A percentile compares a stretch with the other conserved stretches of the same genome.
Conservation (phyloP, 495 filamentous ascomycete species). For the Bathelium albidoporum region DNA sequence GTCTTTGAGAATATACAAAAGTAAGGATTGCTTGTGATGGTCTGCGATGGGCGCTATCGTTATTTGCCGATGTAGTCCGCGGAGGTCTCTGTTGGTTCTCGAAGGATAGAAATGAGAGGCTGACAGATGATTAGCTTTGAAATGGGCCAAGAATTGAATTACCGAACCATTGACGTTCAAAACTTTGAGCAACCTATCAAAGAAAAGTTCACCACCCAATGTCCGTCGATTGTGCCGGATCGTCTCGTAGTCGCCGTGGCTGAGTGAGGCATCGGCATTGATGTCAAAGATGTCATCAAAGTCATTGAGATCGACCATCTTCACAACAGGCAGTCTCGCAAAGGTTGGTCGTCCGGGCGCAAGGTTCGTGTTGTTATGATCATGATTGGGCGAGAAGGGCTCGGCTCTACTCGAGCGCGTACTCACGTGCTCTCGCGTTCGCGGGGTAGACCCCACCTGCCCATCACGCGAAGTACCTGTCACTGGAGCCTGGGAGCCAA, state of each 20-base stretch:
- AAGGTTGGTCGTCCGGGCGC: too few relatives aligned
- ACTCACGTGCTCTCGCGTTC: neutral
- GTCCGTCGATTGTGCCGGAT: slow-evolving; percentile 52
- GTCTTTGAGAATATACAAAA: slow-evolving; percentile 75
- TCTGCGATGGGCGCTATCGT: slow-evolving; percentile 47
- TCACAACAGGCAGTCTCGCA: neutral
- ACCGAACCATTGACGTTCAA: slow-evolving; percentile 56
- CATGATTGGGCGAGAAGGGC: too few relatives aligned
- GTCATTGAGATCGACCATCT: slow-evolving; percentile 34
- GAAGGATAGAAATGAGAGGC: slow-evolving; percentile 59
- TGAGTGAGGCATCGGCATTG: slow-evolving; percentile 52
- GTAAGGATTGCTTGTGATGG: slow-evolving; percentile 64
- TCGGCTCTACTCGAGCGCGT: neutral
- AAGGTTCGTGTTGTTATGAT: too few relatives aligned
- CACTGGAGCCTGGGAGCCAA: neutral
- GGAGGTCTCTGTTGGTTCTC: slow-evolving; percentile 50
- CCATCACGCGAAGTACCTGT: neutral
- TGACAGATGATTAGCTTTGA: slow-evolving; percentile 23
- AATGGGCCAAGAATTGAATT: slow-evolving; percentile 4
- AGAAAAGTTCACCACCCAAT: slow-evolving; percentile 59
- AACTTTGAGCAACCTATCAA: slow-evolving; percentile 61
- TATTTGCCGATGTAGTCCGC: slow-evolving; percentile 54
- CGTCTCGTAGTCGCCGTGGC: slow-evolving; percentile 42
- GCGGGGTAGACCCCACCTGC: neutral
- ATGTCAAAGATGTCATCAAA: slow-evolving; percentile 56